Percentiles rank a stretch among this genome's conserved stretches.
Evolutionary conservation across 192 early-diverging fungal genomes (phyloP).

Genomic region (Dissophora globulifera): DNA sequence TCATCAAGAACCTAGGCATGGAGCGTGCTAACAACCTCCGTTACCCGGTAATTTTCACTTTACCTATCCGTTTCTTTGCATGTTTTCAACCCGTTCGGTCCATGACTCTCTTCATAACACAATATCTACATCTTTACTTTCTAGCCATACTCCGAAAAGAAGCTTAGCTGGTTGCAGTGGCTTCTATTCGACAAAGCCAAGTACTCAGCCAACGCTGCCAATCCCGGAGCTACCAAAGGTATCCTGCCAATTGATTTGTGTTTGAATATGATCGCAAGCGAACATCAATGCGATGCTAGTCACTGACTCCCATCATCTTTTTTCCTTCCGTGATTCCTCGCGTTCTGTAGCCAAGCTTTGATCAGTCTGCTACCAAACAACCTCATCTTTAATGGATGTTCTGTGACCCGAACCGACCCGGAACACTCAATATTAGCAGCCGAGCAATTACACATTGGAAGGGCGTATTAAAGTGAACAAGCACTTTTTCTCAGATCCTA

Average conservation of each 20-base stretch:
- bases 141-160: conserved; percentile 45
- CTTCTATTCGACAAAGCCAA: conserved; percentile 17
- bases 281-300: too few relatives aligned
- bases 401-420: background rate
- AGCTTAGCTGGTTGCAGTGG: conserved; percentile 37
- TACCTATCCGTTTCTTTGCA: background rate
- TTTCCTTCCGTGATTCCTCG: too few relatives aligned
- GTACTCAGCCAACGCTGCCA: conserved; percentile 24
- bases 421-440: too few relatives aligned
- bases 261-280: too few relatives aligned
- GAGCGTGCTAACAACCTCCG: conserved; percentile 47
- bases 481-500: conserved; percentile 11
- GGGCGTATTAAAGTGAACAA: too few relatives aligned
- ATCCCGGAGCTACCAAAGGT: conserved; percentile 32
- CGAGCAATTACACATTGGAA: too few relatives aligned
- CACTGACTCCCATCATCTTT: background rate
- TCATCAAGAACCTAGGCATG: conserved; percentile 58
- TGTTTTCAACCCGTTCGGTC: too few relatives aligned
- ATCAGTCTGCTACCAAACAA: too few relatives aligned
- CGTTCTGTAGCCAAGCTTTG: conserved; percentile 9
- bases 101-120: too few relatives aligned
- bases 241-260: too few relatives aligned
- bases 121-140: background rate
- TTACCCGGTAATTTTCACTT: conserved; percentile 36
- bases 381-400: too few relatives aligned